Base-by-base conservation (phyloP, 352 stramenopile genomes). In the Pythium phragmiticola region DNA sequence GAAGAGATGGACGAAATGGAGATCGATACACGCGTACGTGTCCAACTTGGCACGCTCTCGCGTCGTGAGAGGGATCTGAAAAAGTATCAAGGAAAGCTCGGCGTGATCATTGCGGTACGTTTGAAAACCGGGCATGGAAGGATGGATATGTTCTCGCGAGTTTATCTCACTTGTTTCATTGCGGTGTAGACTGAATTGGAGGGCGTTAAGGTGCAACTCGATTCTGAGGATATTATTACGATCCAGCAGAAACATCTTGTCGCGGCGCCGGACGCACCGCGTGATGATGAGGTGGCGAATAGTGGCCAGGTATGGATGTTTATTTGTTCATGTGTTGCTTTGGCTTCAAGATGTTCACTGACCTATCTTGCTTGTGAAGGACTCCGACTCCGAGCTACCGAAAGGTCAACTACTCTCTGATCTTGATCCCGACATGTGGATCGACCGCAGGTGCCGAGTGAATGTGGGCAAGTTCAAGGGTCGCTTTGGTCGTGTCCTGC, bases 381-480 rank as follows among this genome's bases (percentile, higher is more conserved):
- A 69, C 9, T 65, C 48, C 46, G 62, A 76, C 9, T 54, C 60
- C n/a, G 61, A 74, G 19, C 51, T 69, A 9, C 68, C 71, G 9
- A 90, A 88, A 37, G 75, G 80, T 7, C 78, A 88, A 54, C 60
- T 95, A 17, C 70, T 95, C 1, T 94, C 87, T 0, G 76, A 84
- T 57, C 53, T 95, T 36, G 87, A 95, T 42, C 86, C 87, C 1
- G 87, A 95, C 21, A 91, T 95, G 84, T 95, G 87, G 87, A 92
- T 95, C 28, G 84, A 90, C 47, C 87, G 87, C 48, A 82, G 84
- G 46, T 93, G 86, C 46, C 82, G 87, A 17, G 92, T 95, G 56
- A 95, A 95, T 52, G 87, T 95, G 0, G 87, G 87, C 60, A 95
- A 95, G 69, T 95, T 94, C 60, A 92, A 92, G 43, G 85, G 85